Evolutionary conservation across 78 protist genomes (phyloP), one percentile per base, ranked within the genome.

Genomic region (Dictyostelium citrinum): DNA sequence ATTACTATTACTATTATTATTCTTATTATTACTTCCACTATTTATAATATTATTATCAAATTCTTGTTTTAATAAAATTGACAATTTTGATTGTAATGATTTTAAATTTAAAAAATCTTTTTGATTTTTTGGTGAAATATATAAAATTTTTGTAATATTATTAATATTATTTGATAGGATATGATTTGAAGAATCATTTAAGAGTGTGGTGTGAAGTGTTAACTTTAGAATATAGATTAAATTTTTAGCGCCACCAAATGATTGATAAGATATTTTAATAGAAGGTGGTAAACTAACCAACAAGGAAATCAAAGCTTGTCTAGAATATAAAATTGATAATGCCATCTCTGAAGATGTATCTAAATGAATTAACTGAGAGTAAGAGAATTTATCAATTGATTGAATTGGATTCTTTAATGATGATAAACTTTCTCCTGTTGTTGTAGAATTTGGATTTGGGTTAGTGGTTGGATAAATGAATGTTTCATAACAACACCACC

Each of bases 201-300:
- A 67, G 0, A 86, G 64, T 12, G 84, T 51, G 2, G 81, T 86
- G 14, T 84, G 83, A 4, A 84, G 55, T 1, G 91, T 84, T 16
- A 86, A 31, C 49, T 86, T 86, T 6, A 86, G 64, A 0, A 86
- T 86, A 35, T 86, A 86, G 20, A 86, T 86, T n/a, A 86, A 29
- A 45, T 86, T 86, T 39, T 86, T 86, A 5, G 92, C 84, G 8
- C 92, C 92, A 43, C 92, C 92, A 77, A 86, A 75, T 14, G 92
- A 86, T 14, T 33, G 49, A 31, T 86, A 86, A 0, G 84, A 24
- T 4, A 86, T 51, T n/a, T 22, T 51, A 5, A 27, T 39, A 4
- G 33, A 58, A 4, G 12, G 31, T 7, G 92, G 92, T 22, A 86
- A 16, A 8, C 83, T 75, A 16, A 86, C 92, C 8, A 86, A 22